Percentiles rank a stretch among this genome's conserved stretches.
phyloP scores from a whole-genome alignment of 441 rosid genomes.

The Populus hybrid region DNA sequence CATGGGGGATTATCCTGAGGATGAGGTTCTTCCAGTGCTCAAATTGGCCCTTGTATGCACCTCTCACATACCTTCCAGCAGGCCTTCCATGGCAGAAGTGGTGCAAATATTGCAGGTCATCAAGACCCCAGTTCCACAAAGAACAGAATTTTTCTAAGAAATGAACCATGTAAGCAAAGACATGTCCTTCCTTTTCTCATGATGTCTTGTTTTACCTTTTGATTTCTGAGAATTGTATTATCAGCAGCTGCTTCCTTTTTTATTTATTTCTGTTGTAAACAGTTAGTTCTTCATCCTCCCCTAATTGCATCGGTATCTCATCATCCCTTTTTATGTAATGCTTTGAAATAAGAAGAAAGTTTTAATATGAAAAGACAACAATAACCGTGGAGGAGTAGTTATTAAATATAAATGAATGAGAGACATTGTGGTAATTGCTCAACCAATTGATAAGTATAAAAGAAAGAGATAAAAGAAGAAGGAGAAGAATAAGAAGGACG shows the following conservation, averaged over 20 bases:
- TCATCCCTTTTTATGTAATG: not conserved
- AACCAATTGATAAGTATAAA: too few relatives aligned
- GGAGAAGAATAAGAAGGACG: too few relatives aligned
- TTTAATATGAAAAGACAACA: too few relatives aligned
- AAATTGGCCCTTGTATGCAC: conserved; percentile 87
- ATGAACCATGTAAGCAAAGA: too few relatives aligned
- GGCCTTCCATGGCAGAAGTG: conserved; percentile 72
- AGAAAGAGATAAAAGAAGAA: too few relatives aligned
- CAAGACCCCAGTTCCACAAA: conserved; percentile 53
- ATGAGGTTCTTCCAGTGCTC: conserved; percentile 77
- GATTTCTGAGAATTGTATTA: not conserved
- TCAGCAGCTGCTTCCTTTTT: not conserved
- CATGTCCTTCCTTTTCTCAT: not conserved
- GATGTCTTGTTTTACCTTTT: not conserved
- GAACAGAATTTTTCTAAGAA: conserved; percentile 35
- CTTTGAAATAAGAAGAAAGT: too few relatives aligned
- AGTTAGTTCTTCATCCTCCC: not conserved
- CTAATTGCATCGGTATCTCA: not conserved
- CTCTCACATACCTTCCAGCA: conserved; percentile 33
- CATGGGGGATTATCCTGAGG: conserved; percentile 67
- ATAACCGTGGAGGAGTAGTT: too few relatives aligned
- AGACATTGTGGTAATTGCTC: too few relatives aligned
- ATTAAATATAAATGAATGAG: too few relatives aligned
- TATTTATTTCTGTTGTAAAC: not conserved
- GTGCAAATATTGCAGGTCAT: conserved; percentile 83